A percentile compares a stretch with the other conserved stretches of the same genome.
Conservation (phyloP, 352 stramenopile genomes). For the Phytophthora cryptogea region DNA sequence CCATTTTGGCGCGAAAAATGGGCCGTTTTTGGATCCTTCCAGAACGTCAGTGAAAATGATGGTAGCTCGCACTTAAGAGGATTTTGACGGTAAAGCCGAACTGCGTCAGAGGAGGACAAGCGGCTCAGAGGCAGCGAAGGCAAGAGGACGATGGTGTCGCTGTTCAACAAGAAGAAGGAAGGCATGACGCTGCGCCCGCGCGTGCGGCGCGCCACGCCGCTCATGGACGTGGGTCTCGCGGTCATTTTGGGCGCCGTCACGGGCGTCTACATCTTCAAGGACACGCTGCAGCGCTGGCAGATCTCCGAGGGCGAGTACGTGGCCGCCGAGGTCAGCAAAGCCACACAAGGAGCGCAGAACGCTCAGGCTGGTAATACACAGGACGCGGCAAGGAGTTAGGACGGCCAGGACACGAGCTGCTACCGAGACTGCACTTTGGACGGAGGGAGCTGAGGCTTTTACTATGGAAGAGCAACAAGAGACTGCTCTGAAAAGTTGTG, state of each 20-base stretch:
- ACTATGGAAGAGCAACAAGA: not conserved
- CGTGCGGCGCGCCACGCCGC: conserved; percentile 52
- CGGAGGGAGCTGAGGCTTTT: too few relatives aligned
- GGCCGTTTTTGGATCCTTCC: conserved; percentile 28
- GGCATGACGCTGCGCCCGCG: conserved; percentile 54
- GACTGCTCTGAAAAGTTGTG: not conserved
- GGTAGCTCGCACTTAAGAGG: conserved; percentile 19
- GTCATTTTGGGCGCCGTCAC: conserved; percentile 58
- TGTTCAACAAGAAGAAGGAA: conserved; percentile 56
- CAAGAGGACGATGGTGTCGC: conserved; percentile 30
- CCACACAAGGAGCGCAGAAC: conserved; percentile 16
- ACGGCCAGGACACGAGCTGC: not conserved
- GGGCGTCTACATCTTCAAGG: conserved; percentile 80
- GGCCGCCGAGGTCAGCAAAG: conserved; percentile 25
- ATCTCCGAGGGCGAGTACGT: conserved; percentile 38
- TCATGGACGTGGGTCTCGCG: conserved; percentile 65
- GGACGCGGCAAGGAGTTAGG: conserved; percentile 16
- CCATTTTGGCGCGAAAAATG: too few relatives aligned
- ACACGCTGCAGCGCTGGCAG: conserved; percentile 61
- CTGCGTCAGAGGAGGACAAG: not conserved
- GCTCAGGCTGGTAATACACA: conserved; percentile 1
- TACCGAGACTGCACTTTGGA: not conserved
- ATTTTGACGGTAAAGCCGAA: not conserved
- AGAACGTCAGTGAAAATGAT: conserved; percentile 34
- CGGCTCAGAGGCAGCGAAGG: not conserved